Percentiles rank a stretch among this genome's conserved stretches.
Evolutionary conservation across 2,329 filamentous ascomycete species (phyloP).

Genomic region (Penicillium thymicola): DNA sequence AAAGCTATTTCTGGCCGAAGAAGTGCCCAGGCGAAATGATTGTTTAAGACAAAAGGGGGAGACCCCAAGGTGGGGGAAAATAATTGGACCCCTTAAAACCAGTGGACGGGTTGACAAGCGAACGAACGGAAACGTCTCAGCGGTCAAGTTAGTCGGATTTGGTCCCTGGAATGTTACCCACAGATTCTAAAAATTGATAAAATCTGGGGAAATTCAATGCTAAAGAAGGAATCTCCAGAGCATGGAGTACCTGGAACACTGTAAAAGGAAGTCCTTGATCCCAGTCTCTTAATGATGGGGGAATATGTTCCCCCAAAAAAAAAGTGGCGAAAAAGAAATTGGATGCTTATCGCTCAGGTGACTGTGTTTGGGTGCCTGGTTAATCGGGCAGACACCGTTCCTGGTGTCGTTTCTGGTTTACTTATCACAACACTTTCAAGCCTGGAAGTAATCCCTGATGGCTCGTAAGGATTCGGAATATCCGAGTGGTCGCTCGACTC

Average conservation of each 20-base stretch:
- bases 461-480: background rate
- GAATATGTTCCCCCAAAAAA: background rate
- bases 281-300: background rate
- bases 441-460: no score
- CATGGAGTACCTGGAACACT: background rate
- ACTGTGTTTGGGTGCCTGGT: slow-evolving; percentile 15
- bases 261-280: background rate
- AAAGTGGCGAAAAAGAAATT: slow-evolving; percentile 20
- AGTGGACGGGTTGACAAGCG: slow-evolving; percentile 14
- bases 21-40: background rate
- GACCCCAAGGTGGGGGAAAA: slow-evolving; percentile 16
- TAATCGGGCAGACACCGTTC: slow-evolving; percentile 17
- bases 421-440: no score
- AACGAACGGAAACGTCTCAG: slow-evolving; percentile 21
- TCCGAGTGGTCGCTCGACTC: background rate
- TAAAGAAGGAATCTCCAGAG: background rate
- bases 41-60: slow-evolving; percentile 1
- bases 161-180: slow-evolving; percentile 8
- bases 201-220: slow-evolving; percentile 2
- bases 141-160: background rate
- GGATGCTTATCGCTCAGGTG: slow-evolving; percentile 25
- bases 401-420: background rate
- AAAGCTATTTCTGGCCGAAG: background rate
- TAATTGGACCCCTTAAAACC: slow-evolving; percentile 13
- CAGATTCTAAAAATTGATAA: background rate